Base-by-base conservation (phyloP, 2,329 filamentous ascomycete species). In the Thelonectria rubi region DNA sequence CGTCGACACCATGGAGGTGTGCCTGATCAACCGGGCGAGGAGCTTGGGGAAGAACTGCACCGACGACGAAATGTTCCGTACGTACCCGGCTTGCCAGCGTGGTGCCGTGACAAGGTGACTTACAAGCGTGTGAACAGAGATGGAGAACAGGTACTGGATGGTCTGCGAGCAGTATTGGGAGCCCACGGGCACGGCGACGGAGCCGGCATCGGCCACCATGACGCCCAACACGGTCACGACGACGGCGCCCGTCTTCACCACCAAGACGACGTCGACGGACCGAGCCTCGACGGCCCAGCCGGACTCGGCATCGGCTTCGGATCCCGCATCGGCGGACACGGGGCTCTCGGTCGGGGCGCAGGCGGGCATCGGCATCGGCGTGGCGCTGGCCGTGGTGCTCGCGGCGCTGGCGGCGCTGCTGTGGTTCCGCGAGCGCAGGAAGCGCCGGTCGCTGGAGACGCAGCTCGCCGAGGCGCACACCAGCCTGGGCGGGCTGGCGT, bases 91-190 rank as follows among this genome's bases (percentile, higher is more conserved):
- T 10, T 21, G 1, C n/a, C 1, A 3, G 10, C 4, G 6, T 10
- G 15, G 15, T n/a, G 39, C 20, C 12, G 8, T 20, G n/a, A n/a
- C 9, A 24, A 6, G 3, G 17, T 12, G 11, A 26, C 14, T 52
- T 12, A 42, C 53, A 43, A 59, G n/a, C 39, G 14, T 17, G 7
- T 24, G n/a, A 11, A 2, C 7, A 72, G 68, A 65, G 37, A 72
- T 69, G 57, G 67, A 71, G 43, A 68, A 72, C 14, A 70, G 67
- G 12, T 71, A 71, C n/a, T 71, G 69, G 69, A 69, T 66, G 48
- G 71, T 71, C 24, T 71, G 69, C 5, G 63, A 71, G 47, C 63
- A 71, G 34, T 71, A 72, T 5, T 71, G 69, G 69, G 69, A 71
- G 42, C 48, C 60, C 5, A 68, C 67, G 5, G 69, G 69, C 11